A percentile compares a stretch with the other conserved stretches of the same genome.
Conservation (phyloP, 768 basidiomycete species). For the Grammothele lineata region DNA sequence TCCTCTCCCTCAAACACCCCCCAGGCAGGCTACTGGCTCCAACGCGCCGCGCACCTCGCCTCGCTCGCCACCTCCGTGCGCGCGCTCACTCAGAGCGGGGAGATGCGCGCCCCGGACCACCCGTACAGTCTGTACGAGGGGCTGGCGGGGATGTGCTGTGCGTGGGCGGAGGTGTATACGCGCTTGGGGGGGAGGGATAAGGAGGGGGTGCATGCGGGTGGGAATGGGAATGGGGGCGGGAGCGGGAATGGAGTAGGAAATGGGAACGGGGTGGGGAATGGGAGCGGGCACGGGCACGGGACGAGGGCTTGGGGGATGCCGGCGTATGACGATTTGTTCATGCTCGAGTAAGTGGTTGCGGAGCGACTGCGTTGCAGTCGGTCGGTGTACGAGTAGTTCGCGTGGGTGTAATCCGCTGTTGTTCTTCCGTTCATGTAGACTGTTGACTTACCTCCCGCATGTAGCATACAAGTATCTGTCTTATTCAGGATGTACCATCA, state of each 20-base stretch:
- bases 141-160: constrained; percentile 54
- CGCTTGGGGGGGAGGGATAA: constrained; percentile 6
- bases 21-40: constrained; percentile 24
- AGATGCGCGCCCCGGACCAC: constrained; percentile 45
- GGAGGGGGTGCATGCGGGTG: background rate
- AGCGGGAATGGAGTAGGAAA: too few species aligned
- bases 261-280: background rate
- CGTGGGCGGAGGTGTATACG: constrained; percentile 42
- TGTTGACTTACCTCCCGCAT: too few species aligned
- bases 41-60: constrained; percentile 45
- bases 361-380: too few species aligned
- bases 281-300: background rate
- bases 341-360: too few species aligned
- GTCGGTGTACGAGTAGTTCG: too few species aligned
- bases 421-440: too few species aligned
- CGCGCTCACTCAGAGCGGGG: constrained; percentile 30
- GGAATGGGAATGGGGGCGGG: background rate
- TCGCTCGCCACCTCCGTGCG: constrained; percentile 36
- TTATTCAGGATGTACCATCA: too few species aligned
- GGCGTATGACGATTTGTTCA: constrained; percentile 20
- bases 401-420: too few species aligned
- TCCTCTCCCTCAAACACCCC: background rate
- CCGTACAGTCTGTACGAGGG: constrained; percentile 58
- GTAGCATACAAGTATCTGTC: too few species aligned
- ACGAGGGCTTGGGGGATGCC: constrained; percentile 20